These are phyloP conservation scores for Metarhizium anisopliae DNA, from an alignment of 2,329 filamentous ascomycete species.

Conservation along the genomic window DNA sequence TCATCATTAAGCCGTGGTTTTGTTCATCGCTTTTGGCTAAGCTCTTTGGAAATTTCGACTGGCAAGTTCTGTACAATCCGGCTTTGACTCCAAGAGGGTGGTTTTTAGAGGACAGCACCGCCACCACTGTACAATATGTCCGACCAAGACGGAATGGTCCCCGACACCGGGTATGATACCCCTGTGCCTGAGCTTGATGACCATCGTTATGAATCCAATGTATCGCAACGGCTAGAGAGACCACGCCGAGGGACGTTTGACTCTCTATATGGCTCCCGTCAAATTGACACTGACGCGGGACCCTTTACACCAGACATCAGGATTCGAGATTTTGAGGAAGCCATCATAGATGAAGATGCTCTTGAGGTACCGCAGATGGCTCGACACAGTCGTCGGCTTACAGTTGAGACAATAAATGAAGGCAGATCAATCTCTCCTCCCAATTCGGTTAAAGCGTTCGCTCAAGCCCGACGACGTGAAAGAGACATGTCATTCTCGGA, in stretches of 20 bases:
- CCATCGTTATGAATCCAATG: constrained; percentile 61
- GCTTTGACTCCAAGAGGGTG: not conserved
- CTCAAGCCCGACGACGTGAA: constrained; percentile 77
- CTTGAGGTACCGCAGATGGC: constrained; percentile 35
- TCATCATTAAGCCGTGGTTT: constrained; percentile 19
- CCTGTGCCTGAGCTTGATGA: constrained; percentile 79
- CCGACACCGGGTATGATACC: constrained; percentile 59
- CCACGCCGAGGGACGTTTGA: constrained; percentile 66
- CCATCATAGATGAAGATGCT: constrained; percentile 67
- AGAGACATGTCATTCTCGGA: constrained; percentile 56
- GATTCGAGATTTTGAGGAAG: constrained; percentile 79
- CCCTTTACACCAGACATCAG: constrained; percentile 26
- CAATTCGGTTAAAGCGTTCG: constrained; percentile 96
- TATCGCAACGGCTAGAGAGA: constrained; percentile 50
- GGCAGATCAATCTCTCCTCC: constrained; percentile 75
- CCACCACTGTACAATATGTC: constrained; percentile 44
- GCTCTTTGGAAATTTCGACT: not conserved
- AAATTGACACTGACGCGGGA: constrained; percentile 29
- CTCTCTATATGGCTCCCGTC: constrained; percentile 51
- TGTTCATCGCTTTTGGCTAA: constrained; percentile 19
- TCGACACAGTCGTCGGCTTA: constrained; percentile 43
- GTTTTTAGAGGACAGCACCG: not conserved
- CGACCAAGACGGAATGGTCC: constrained; percentile 50
- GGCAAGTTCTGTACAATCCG: not conserved
- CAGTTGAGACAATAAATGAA: constrained; percentile 45